Evolutionary conservation across 2,329 filamentous ascomycete genomes (phyloP).

Genomic region (Exophiala xenobiotica): DNA sequence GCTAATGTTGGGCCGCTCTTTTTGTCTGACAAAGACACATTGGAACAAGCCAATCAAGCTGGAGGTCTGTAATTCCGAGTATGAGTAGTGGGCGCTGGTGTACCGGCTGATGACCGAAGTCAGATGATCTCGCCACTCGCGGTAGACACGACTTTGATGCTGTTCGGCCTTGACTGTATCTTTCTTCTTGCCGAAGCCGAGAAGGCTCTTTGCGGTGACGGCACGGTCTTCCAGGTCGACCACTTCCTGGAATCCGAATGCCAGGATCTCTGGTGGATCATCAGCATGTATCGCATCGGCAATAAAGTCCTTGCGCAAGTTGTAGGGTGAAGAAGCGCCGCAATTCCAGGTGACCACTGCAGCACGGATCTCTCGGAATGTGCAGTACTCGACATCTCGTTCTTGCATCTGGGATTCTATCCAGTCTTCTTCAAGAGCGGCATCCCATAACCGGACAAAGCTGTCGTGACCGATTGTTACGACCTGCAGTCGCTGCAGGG

Average conservation of each 20-base stretch:
- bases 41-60: conserved; percentile 93
- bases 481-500: conserved; percentile 78
- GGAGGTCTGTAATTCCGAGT: conserved; percentile 82
- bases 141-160: conserved; percentile 95
- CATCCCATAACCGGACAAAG: conserved; percentile 83
- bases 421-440: conserved; percentile 89
- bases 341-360: conserved; percentile 95
- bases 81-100: conserved; percentile 73
- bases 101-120: conserved; percentile 78
- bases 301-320: conserved; percentile 75
- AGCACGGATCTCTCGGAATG: conserved; percentile 76
- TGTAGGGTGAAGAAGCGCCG: conserved; percentile 87
- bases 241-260: conserved; percentile 98
- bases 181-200: conserved; percentile 76
- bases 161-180: conserved; percentile 73
- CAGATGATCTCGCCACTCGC: conserved; percentile 91
- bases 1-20: conserved; percentile 71
- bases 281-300: conserved; percentile 74
- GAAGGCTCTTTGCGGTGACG: conserved; percentile 90
- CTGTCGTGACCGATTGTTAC: conserved; percentile 86
- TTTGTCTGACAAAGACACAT: conserved; percentile 87
- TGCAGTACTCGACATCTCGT: conserved; percentile 78
- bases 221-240: conserved; percentile 97
- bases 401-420: conserved; percentile 86
- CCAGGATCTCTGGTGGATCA: conserved; percentile 79